A percentile compares a stretch with the other conserved stretches of the same genome.
Evolutionary conservation across 805 yeast genomes (phyloP).

Genomic region (Zygotorulaspora florentina): DNA sequence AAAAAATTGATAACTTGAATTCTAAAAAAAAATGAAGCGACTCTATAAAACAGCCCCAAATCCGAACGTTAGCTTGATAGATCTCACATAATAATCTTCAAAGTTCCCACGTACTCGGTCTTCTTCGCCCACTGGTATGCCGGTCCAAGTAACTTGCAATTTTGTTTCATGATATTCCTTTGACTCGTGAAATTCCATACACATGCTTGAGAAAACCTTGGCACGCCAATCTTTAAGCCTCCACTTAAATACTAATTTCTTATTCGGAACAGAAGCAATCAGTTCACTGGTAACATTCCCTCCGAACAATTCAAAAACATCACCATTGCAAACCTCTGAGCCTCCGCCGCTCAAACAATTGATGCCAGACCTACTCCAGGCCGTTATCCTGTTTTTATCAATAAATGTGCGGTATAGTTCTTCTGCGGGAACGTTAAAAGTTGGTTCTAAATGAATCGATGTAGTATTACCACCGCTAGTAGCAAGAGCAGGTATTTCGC

Average conservation of each 20-base stretch:
- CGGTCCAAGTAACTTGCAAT: constrained; percentile 71
- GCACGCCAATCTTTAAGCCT: constrained; percentile 82
- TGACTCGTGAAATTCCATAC: constrained; percentile 51
- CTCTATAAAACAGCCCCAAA: constrained; percentile 81
- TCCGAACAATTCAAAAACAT: constrained; percentile 70
- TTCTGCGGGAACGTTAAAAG: constrained; percentile 83
- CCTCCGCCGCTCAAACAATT: constrained; percentile 26
- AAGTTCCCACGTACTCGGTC: constrained; percentile 81
- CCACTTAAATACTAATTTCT: constrained; percentile 73
- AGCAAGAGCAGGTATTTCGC: constrained; percentile 11
- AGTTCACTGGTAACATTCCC: constrained; percentile 80
- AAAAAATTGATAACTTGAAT: neutral
- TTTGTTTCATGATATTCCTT: constrained; percentile 84
- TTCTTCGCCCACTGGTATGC: constrained; percentile 94
- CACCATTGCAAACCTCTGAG: constrained; percentile 49
- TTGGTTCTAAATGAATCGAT: constrained; percentile 67
- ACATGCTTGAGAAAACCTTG: constrained; percentile 73
- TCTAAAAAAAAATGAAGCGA: neutral
- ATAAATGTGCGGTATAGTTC: constrained; percentile 75
- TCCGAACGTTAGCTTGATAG: constrained; percentile 90
- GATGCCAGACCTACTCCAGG: constrained; percentile 76
- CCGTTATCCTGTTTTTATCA: constrained; percentile 73
- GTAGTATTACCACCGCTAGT: constrained; percentile 57
- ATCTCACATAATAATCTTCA: constrained; percentile 81
- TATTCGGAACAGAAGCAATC: constrained; percentile 52